A percentile compares a stretch with the other conserved stretches of the same genome.
These are phyloP conservation scores for Lindgomyces ingoldianus DNA, from an alignment of 495 filamentous ascomycete species.

Conservation along the genomic window DNA sequence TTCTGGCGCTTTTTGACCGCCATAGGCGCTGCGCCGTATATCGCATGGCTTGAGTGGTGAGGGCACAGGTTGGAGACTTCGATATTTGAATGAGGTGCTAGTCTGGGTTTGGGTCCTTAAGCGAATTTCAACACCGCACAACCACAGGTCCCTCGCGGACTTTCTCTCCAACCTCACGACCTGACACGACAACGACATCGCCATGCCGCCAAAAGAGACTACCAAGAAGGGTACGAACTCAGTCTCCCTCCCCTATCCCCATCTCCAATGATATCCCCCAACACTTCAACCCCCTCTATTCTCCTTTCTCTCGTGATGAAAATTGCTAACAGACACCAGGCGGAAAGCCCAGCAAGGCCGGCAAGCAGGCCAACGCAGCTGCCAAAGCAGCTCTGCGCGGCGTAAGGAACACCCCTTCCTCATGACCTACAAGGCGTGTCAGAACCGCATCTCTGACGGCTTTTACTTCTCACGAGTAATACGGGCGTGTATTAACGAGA, in stretches of 20 bases:
- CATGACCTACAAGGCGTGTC: constrained; percentile 44
- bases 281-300: neutral
- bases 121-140: constrained; percentile 18
- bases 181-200: constrained; percentile 31
- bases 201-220: constrained; percentile 69
- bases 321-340: constrained; percentile 43
- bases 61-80: too few species aligned
- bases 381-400: constrained; percentile 92
- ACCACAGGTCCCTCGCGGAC: constrained; percentile 2
- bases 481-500: constrained; percentile 35
- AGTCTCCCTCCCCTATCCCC: neutral
- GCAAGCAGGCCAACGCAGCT: constrained; percentile 80
- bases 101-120: constrained; percentile 11
- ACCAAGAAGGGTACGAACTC: constrained; percentile 62
- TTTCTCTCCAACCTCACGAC: constrained; percentile 24
- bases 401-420: constrained; percentile 54
- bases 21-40: constrained; percentile 40
- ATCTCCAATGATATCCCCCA: neutral
- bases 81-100: constrained; percentile 26
- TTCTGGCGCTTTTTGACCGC: constrained; percentile 47
- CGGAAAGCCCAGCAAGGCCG: constrained; percentile 64
- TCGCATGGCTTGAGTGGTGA: constrained; percentile 10
- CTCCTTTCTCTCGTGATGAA: constrained; percentile 1
- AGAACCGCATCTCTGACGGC: constrained; percentile 50
- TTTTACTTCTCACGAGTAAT: constrained; percentile 38